These are phyloP conservation scores for Pseudoperonospora humuli DNA, from an alignment of 352 stramenopile genomes.

Conservation along the genomic window DNA sequence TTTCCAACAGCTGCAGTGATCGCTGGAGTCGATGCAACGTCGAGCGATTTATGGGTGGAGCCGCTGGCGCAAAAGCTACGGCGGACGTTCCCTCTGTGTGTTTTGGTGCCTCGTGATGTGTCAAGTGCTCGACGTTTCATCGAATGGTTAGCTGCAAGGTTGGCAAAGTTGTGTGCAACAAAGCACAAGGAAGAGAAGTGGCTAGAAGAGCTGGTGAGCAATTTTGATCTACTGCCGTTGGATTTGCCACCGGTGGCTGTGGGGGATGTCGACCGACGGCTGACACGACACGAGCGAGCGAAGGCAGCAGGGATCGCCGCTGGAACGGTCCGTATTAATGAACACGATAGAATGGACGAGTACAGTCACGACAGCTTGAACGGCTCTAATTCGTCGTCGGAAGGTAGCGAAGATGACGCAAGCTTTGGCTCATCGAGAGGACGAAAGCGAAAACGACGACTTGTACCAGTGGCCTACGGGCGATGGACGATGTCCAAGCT, in stretches of 20 bases:
- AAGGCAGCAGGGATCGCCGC: background rate
- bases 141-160: slow-evolving; percentile 53
- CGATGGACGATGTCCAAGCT: slow-evolving; percentile 47
- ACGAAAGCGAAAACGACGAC: slow-evolving; percentile 7
- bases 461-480: slow-evolving; percentile 16
- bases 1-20: slow-evolving; percentile 60
- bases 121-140: slow-evolving; percentile 44
- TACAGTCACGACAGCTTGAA: slow-evolving; percentile 6
- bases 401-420: slow-evolving; percentile 4
- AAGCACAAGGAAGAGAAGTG: slow-evolving; percentile 44
- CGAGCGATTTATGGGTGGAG: slow-evolving; percentile 67
- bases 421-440: background rate
- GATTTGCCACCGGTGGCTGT: slow-evolving; percentile 13
- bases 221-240: slow-evolving; percentile 32
- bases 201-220: slow-evolving; percentile 42
- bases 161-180: slow-evolving; percentile 32
- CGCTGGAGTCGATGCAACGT: slow-evolving; percentile 58
- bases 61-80: slow-evolving; percentile 60
- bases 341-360: background rate
- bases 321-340: background rate
- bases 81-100: slow-evolving; percentile 58
- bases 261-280: slow-evolving; percentile 1
- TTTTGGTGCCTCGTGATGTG: slow-evolving; percentile 49
- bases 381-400: slow-evolving; percentile 9
- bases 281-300: slow-evolving; percentile 13